Base-by-base conservation (phyloP, 2,329 filamentous ascomycete genomes). In the Cytospora piceae region DNA sequence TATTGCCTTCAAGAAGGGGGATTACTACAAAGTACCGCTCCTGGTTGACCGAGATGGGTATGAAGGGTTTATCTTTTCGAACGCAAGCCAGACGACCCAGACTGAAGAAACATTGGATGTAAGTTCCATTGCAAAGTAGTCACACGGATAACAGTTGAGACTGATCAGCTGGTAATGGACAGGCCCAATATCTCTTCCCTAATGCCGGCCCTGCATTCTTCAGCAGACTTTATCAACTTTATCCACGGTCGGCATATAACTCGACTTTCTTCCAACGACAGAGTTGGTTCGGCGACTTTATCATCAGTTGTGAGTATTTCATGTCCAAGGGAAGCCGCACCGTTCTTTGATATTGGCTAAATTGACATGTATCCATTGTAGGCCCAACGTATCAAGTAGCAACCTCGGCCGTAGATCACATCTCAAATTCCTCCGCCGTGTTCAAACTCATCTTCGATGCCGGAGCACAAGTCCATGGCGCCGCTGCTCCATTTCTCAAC, bases 11-110 rank as follows among this genome's bases (percentile, higher is more conserved):
- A 71, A 74, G 2, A 61, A 80, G 17, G 85, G 83, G 0, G 80
- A 79, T 3, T 85, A 86, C 72, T 74, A 85, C 67, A 79, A 79
- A 29, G 79, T 88, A 0, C 86, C 86, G 0, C 74, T 81, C 0
- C 81, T 88, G 29, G 34, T 54, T 24, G 62, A 64, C n/a, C 62
- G 56, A 1, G 62, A 64, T 2, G 56, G 62, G 14, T 64, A 64
- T 8, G 62, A 64, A 22, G 62, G 62, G 4, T 22, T 46, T 7
- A n/a, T 52, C 20, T 64, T 64, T 27, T 59, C 62, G 34, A 64
- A 64, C 34, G 2, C 31, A 12, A 59, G 56, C 34, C 32, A 59
- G 62, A 59, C 62, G 12, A 64, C n/a, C 17, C 62, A 64, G 49
- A 29, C 55, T 4, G 62, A 64, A 27, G 61, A 64, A 49, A 64